phyloP scores from a whole-genome alignment of 2,329 filamentous ascomycete species.

The Pseudogymnoascus sp. region DNA sequence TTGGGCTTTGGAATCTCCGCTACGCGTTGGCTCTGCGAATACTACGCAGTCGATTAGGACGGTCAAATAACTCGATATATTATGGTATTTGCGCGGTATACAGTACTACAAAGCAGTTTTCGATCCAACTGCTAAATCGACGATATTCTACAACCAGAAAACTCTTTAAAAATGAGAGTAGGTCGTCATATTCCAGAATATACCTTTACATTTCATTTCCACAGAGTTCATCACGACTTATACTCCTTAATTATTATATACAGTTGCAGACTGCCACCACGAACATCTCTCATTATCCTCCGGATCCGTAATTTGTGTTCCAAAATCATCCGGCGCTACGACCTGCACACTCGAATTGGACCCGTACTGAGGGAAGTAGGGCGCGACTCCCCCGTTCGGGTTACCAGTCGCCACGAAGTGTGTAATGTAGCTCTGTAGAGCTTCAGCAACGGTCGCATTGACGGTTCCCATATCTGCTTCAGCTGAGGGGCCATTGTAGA shows the following conservation, averaged over 20 bases:
- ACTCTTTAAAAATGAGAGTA: neutral
- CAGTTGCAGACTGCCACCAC: neutral
- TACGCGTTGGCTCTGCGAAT: too few species aligned
- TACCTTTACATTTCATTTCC: neutral
- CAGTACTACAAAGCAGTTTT: neutral
- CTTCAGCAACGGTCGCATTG: slow-evolving; percentile 27
- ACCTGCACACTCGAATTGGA: slow-evolving; percentile 10
- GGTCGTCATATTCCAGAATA: neutral
- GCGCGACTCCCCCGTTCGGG: slow-evolving; percentile 23
- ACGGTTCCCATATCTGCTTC: slow-evolving; percentile 15
- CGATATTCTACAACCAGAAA: neutral
- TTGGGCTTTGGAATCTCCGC: too few species aligned
- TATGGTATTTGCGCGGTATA: neutral
- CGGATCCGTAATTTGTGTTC: neutral
- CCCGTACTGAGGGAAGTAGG: slow-evolving; percentile 22
- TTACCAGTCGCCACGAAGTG: slow-evolving; percentile 29
- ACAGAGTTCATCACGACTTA: neutral
- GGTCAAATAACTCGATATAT: neutral
- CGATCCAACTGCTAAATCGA: neutral
- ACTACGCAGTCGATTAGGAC: neutral
- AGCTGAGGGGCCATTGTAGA: slow-evolving; percentile 35
- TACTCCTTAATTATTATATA: neutral
- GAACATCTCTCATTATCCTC: neutral
- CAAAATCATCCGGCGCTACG: neutral
- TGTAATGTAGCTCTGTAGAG: slow-evolving; percentile 32